Conservation (phyloP, 306 rosid species). For the Crotalaria pallida region DNA sequence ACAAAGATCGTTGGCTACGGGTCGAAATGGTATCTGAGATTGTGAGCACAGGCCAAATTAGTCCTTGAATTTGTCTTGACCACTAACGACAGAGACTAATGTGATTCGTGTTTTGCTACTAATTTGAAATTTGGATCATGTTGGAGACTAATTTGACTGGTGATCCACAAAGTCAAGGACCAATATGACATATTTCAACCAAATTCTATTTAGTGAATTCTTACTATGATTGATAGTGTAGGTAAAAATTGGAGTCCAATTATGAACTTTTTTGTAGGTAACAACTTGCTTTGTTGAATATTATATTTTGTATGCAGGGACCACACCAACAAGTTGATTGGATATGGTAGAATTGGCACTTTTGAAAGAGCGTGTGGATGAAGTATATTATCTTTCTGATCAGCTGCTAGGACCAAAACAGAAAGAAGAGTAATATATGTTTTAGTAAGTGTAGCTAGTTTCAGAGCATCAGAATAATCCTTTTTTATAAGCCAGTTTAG, state of each 20-base stretch:
- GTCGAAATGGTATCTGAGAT: too few relatives aligned
- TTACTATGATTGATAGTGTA: neutral
- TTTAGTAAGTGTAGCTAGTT: neutral
- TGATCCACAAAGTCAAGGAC: too few relatives aligned
- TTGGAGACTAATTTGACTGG: too few relatives aligned
- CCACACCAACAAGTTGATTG: neutral
- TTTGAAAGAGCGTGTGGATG: neutral
- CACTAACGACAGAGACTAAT: too few relatives aligned
- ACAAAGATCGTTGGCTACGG: too few relatives aligned
- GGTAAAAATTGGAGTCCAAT: neutral
- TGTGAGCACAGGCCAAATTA: too few relatives aligned
- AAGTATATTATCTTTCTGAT: neutral
- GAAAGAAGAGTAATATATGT: neutral
- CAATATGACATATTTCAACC: too few relatives aligned
- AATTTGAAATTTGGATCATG: too few relatives aligned
- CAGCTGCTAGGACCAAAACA: neutral
- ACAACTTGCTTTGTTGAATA: neutral
- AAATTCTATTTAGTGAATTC: neutral
- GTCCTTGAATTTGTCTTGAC: too few relatives aligned
- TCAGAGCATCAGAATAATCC: slow-evolving; percentile 14
- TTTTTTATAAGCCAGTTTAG: neutral
- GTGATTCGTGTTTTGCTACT: too few relatives aligned
- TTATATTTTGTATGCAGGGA: slow-evolving; percentile 19
- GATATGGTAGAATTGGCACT: neutral
- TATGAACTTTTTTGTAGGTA: neutral